phyloP scores from a whole-genome alignment of 441 rosid genomes.

The Pelargonium exstipulatum region DNA sequence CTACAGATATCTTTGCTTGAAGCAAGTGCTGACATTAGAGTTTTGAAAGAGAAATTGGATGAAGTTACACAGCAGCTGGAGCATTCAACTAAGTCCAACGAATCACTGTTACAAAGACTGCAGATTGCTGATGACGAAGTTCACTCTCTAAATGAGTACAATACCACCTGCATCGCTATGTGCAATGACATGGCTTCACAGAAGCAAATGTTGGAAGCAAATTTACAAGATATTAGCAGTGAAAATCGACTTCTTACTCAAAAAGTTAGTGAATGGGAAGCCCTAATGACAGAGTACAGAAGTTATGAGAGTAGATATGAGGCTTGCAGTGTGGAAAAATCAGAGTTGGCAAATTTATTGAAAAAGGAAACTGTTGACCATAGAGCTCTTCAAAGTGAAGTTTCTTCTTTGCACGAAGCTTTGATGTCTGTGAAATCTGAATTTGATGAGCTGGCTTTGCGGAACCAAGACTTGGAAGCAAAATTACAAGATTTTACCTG shows the following conservation, averaged over 20 bases:
- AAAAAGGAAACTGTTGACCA: conserved; percentile 1
- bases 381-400: conserved; percentile 11
- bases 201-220: conserved; percentile 55
- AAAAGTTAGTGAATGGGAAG: conserved; percentile 8
- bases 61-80: conserved; percentile 63
- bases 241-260: conserved; percentile 11
- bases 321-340: conserved; percentile 10
- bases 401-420: conserved; percentile 7
- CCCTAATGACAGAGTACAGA: conserved; percentile 12
- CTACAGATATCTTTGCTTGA: conserved; percentile 62
- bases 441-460: conserved; percentile 34
- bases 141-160: conserved; percentile 53
- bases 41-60: conserved; percentile 44
- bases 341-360: conserved; percentile 1
- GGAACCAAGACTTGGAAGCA: conserved; percentile 54
- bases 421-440: conserved; percentile 15
- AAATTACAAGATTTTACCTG: conserved; percentile 34
- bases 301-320: conserved; percentile 12
- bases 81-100: conserved; percentile 55
- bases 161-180: conserved; percentile 45
- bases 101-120: conserved; percentile 57
- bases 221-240: conserved; percentile 33
- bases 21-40: conserved; percentile 43
- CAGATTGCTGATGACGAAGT: conserved; percentile 61
- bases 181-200: conserved; percentile 54